Conservation (phyloP, 2,329 filamentous ascomycete genomes). For the Cladosporium phlei region DNA sequence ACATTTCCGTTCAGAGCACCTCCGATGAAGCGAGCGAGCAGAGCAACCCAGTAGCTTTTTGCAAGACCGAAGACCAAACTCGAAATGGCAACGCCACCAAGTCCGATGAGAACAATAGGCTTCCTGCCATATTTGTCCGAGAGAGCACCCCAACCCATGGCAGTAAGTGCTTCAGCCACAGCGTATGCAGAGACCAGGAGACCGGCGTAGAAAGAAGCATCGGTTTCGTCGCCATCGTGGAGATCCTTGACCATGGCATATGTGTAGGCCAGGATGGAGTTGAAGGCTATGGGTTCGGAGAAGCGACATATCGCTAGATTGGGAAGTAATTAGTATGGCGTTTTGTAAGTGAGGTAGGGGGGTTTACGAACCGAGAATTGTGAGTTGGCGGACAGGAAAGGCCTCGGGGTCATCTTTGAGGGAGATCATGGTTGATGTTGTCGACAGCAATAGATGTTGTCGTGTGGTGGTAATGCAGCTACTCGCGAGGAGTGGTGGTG, state of each 20-base stretch:
- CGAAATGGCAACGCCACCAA: constrained; percentile 72
- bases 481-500: neutral
- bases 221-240: constrained; percentile 60
- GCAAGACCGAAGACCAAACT: constrained; percentile 78
- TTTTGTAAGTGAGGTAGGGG: neutral
- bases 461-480: no score
- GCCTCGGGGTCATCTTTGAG: constrained; percentile 54
- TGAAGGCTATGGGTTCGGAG: constrained; percentile 45
- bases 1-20: constrained; percentile 85
- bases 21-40: constrained; percentile 68
- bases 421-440: constrained; percentile 8
- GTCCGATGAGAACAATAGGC: constrained; percentile 73
- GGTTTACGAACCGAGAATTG: constrained; percentile 61
- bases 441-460: neutral
- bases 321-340: neutral
- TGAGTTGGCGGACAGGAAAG: constrained; percentile 76
- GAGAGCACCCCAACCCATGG: constrained; percentile 76
- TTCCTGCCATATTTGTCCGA: constrained; percentile 79
- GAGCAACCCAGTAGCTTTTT: constrained; percentile 73
- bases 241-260: constrained; percentile 75
- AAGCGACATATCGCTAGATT: constrained; percentile 14
- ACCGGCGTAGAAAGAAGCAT: constrained; percentile 81
- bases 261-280: constrained; percentile 85
- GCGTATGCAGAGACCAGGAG: constrained; percentile 80
- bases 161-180: constrained; percentile 72